Base-by-base conservation (phyloP, 495 filamentous ascomycete genomes). In the Glonium stellatum region DNA sequence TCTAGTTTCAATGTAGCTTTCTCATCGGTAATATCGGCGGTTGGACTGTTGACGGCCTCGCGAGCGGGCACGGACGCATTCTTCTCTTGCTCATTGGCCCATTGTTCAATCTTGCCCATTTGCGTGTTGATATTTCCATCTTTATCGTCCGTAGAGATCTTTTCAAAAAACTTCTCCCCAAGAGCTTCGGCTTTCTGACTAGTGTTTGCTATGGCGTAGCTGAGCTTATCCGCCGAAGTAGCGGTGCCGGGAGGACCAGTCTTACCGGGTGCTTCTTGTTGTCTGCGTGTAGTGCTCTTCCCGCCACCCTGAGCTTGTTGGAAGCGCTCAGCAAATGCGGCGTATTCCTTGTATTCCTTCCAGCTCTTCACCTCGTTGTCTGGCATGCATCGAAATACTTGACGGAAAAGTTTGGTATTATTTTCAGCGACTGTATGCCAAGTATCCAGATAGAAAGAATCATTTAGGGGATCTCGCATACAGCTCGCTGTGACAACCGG, bases 371-470 rank as follows among this genome's bases (percentile, higher is more conserved):
- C 95, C 66, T 97, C 90, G 56, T 82, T 95, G 69, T 98, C 93
- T 1, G 93, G 93, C 88, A 92, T 92, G 72, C 90, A 96, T 49
- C 95, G 85, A 77, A 98, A 98, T 12, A 98, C 95, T 57, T 87
- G 83, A 23, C 95, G 85, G 75, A 85, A 98, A 35, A 98, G 80
- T 60, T 89, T 87, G 5, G 93, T 97, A 70, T 98, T 98, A 73
- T 97, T 97, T 52, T 88, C 86, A 6, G 93, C 93, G 46, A 91
- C 83, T n/a, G 82, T 75, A 61, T 84, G 84, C 93, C 93, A 98
- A 1, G 86, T 85, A 62, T 95, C 89, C 47, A 90, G 81, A 68
- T 87, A 92, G 74, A 97, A 97, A 1, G 76, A 71, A 58, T 92
- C 82, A 61, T 86, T 86, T 27, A 97, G 77, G 0, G 95, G 93